Percentiles rank a stretch among this genome's conserved stretches.
Conservation (phyloP, 139 green algal species). For the Asterochloris erici region DNA sequence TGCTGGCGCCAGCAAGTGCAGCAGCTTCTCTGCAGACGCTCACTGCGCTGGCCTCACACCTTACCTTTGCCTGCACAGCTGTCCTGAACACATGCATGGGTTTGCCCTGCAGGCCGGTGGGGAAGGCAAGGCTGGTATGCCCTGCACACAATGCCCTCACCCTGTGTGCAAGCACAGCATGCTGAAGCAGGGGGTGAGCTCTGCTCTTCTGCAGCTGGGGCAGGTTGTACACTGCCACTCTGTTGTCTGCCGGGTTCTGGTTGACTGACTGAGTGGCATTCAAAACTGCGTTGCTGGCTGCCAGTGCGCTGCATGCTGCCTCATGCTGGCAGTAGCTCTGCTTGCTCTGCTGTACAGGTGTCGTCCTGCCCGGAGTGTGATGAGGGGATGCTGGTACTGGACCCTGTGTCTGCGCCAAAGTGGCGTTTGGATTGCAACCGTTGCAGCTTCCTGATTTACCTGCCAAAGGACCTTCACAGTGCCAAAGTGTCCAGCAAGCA, state of each 20-base stretch:
- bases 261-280: too few relatives aligned
- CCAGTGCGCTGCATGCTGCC: too few relatives aligned
- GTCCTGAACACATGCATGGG: neutral
- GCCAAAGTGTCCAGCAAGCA: conserved; percentile 45
- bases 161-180: conserved; percentile 64
- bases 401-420: conserved; percentile 69
- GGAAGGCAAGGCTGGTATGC: conserved; percentile 64
- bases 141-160: conserved; percentile 77
- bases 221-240: too few relatives aligned
- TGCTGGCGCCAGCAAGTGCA: neutral
- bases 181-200: conserved; percentile 16
- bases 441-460: conserved; percentile 82
- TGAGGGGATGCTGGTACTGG: conserved; percentile 68
- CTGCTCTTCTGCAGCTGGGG: too few relatives aligned
- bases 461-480: conserved; percentile 65
- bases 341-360: conserved; percentile 3
- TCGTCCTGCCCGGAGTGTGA: conserved; percentile 62
- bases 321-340: too few relatives aligned
- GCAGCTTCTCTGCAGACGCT: neutral
- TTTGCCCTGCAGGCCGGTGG: neutral
- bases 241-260: too few relatives aligned
- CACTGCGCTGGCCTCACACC: neutral
- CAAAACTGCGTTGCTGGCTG: too few relatives aligned
- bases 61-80: neutral
- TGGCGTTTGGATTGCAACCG: conserved; percentile 83